Base-by-base conservation (phyloP, 2,329 filamentous ascomycete species). In the Metarhizium sp. region DNA sequence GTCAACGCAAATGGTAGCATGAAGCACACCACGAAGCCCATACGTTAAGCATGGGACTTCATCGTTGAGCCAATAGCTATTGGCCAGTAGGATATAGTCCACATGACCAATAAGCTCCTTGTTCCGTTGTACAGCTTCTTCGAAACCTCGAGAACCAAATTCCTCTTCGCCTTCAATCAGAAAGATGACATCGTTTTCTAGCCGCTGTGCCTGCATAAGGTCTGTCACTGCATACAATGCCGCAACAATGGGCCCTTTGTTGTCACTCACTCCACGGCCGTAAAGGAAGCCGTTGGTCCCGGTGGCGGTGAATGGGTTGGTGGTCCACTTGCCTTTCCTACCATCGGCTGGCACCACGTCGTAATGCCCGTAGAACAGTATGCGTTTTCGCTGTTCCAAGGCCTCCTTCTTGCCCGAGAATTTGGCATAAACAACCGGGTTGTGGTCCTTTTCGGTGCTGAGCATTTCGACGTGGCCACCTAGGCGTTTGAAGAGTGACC, bases 31-130 rank as follows among this genome's bases (percentile, higher is more conserved):
- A 51, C 94, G 84, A 6, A 97, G 79, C 1, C 94, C 94, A 59
- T 99, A 99, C 0, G 94, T 99, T 56, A 99, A 74, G 67, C 94
- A 99, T 0, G 94, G 94, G 2, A 95, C 91, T 61, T 95, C 87
- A 66, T 99, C 92, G 66, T 97, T 91, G 1, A 99, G 79, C 94
- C 94, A 99, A 75, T 99, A 99, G 71, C 92, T 96, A 75, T 99
- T 99, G 25, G 94, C 92, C 42, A 99, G 76, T 36, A 99, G 75
- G 55, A 99, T 94, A 77, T 94, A 97, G 71, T 99, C 92, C 2
- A 99, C 85, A 10, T 89, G 78, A 1, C 94, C 94, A 62, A 99
- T 96, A 29, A 90, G 78, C 14, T 86, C 78, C 69, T 95, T 95
- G 71, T 94, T 84, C 59, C 83, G 80, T 61, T 80, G 82, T 16